Base-by-base conservation (phyloP, 2,329 filamentous ascomycete genomes). In the Alternaria alternata region DNA sequence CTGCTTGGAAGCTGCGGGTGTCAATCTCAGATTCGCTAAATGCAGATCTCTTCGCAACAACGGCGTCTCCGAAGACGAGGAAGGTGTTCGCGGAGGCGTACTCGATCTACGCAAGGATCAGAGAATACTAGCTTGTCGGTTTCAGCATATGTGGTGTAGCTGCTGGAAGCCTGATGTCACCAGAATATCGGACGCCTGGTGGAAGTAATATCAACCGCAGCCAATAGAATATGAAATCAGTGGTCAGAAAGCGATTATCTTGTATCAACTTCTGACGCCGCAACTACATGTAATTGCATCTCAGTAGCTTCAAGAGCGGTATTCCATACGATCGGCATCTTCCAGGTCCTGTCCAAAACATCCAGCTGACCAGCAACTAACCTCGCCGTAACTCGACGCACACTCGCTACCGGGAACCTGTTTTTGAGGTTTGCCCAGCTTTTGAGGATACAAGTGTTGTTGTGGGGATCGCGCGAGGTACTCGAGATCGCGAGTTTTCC, bases 391-490 rank as follows among this genome's bases (percentile, higher is more conserved):
- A 28, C 4, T 43, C 28, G 49, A 54, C 26, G 41, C 53, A 41
- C 18, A 41, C 49, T 52, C 51, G 57, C 46, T 49, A 61, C 56
- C 47, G 30, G 26, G 20, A 51, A 44, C 41, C 53, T 54, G 49
- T 49, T 56, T 51, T 51, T 26, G 44, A 55, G 46, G 14, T 18
- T 24, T 24, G 41, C 51, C 30, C 30, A 38, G 30, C 22, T 36
- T 44, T 22, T 18, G 14, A 5, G 22, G 28, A 22, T 36, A 14
- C 36, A 30, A 12, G 42, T 47, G 42, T 32, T 28, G 42, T 41
- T 26, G 42, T 48, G 32, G 43, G n/a, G 32, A 55, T 38, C 41
- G 53, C 30, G 41, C 34, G 20, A 49, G 3, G 20, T 36, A 49
- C 46, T 46, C 42, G 32, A 57, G 51, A 59, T 59, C 51, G 56